Percentiles rank a stretch among this genome's conserved stretches.
Evolutionary conservation across 352 stramenopile genomes (phyloP).

Genomic region (Phytopythium aichiense): DNA sequence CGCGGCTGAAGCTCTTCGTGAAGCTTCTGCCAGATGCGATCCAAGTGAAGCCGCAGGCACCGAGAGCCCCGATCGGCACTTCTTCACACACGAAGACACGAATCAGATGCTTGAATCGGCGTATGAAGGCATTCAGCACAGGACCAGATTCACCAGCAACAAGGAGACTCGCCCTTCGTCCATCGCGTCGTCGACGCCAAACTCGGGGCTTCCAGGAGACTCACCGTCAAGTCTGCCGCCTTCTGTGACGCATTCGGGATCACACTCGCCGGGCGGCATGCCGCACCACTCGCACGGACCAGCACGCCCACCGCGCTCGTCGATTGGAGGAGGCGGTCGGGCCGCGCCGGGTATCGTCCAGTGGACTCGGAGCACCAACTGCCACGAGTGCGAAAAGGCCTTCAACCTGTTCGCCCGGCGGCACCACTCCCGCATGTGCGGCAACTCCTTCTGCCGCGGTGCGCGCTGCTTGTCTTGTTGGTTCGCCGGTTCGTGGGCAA

Average conservation of each 20-base stretch:
- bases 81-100: too few relatives aligned
- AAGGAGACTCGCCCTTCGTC: slow-evolving; percentile 69
- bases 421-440: slow-evolving; percentile 86
- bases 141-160: too few relatives aligned
- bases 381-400: slow-evolving; percentile 77
- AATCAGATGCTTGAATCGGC: too few relatives aligned
- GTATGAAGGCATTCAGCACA: too few relatives aligned
- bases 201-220: slow-evolving; percentile 24
- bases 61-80: too few relatives aligned
- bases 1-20: too few relatives aligned
- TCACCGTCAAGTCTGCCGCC: slow-evolving; percentile 26
- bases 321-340: slow-evolving; percentile 24
- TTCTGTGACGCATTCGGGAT: slow-evolving; percentile 34
- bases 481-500: neutral
- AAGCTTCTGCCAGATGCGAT: too few relatives aligned
- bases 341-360: slow-evolving; percentile 64
- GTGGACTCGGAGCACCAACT: slow-evolving; percentile 75
- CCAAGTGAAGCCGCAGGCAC: too few relatives aligned
- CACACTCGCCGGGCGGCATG: slow-evolving; percentile 19
- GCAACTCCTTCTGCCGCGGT: slow-evolving; percentile 82
- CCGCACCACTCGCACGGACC: slow-evolving; percentile 22
- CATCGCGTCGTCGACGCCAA: slow-evolving; percentile 50
- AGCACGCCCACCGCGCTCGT: slow-evolving; percentile 15
- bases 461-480: slow-evolving; percentile 3
- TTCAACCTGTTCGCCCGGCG: slow-evolving; percentile 84